These are phyloP conservation scores for Vicia villosa DNA, from an alignment of 306 rosid genomes.

Conservation along the genomic window DNA sequence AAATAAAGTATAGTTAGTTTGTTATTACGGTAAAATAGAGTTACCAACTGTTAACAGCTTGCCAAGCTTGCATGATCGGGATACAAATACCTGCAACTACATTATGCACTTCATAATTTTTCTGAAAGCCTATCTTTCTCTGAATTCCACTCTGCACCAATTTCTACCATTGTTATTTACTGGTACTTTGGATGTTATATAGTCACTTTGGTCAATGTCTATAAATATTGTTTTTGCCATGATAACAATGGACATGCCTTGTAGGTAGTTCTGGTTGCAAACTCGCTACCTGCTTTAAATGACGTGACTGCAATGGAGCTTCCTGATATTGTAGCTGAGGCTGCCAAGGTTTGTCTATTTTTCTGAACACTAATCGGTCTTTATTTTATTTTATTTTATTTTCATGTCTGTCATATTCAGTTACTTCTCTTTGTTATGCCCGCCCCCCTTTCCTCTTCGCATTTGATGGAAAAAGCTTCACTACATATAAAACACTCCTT, in stretches of 20 bases:
- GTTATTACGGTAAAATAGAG: background rate
- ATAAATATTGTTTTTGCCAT: conserved; percentile 14
- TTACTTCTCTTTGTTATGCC: conserved; percentile 1
- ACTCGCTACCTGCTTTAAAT: conserved; percentile 93
- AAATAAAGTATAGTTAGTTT: background rate
- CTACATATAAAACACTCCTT: background rate
- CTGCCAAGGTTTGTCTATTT: conserved; percentile 81
- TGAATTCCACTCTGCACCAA: background rate
- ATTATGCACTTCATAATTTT: background rate
- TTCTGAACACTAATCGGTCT: conserved; percentile 21
- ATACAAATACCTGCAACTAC: background rate
- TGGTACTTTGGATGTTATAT: conserved; percentile 1
- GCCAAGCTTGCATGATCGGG: background rate
- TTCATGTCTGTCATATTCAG: conserved; percentile 8
- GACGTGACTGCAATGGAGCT: conserved; percentile 97
- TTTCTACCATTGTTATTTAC: conserved; percentile 8
- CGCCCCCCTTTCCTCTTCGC: background rate
- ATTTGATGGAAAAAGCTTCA: background rate
- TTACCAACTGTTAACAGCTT: background rate
- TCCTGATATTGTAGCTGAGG: conserved; percentile 96
- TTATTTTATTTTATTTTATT: background rate
- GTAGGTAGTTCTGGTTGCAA: conserved; percentile 96
- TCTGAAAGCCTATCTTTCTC: background rate
- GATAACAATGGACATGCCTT: conserved; percentile 20
- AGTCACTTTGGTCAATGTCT: conserved; percentile 7